Evolutionary conservation across 352 stramenopile genomes (phyloP).

Genomic region (Phytophthora pistaciae): DNA sequence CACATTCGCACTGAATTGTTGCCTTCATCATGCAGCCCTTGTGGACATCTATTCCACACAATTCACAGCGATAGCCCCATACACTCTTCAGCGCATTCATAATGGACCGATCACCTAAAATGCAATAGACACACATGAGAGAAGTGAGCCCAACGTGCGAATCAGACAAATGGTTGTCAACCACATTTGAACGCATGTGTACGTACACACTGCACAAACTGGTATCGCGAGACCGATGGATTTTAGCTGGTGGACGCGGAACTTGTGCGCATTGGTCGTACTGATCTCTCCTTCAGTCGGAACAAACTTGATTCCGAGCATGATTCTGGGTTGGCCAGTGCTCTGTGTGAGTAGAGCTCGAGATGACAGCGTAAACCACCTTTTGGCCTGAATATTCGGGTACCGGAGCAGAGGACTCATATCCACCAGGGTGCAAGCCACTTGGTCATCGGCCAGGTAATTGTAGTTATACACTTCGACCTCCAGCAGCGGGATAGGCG

Average conservation of each 20-base stretch:
- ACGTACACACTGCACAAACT: constrained; percentile 79
- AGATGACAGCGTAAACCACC: constrained; percentile 87
- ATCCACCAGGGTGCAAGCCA: constrained; percentile 82
- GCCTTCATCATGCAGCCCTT: constrained; percentile 91
- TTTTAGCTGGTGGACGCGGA: constrained; percentile 89
- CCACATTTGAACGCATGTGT: background rate
- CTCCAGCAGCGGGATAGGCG: constrained; percentile 82
- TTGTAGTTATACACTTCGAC: constrained; percentile 90
- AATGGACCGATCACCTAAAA: constrained; percentile 79
- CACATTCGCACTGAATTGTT: constrained; percentile 81
- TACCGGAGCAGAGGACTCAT: constrained; percentile 86
- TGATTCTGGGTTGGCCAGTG: constrained; percentile 65
- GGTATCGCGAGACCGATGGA: constrained; percentile 86
- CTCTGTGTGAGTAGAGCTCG: constrained; percentile 57
- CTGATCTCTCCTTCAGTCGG: constrained; percentile 68
- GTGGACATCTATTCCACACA: constrained; percentile 84
- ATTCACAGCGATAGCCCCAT: constrained; percentile 88
- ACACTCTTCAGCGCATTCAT: constrained; percentile 66
- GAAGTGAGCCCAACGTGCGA: constrained; percentile 13
- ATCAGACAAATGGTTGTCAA: background rate
- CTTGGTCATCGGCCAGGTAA: constrained; percentile 82
- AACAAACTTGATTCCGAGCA: constrained; percentile 84
- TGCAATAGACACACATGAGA: constrained; percentile 1
- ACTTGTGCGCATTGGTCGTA: constrained; percentile 81
- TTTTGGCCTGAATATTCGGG: constrained; percentile 71